Evolutionary conservation across 148 eudicot species (phyloP), one percentile per base, ranked within the genome.

Genomic region (Heliosperma pusillum): DNA sequence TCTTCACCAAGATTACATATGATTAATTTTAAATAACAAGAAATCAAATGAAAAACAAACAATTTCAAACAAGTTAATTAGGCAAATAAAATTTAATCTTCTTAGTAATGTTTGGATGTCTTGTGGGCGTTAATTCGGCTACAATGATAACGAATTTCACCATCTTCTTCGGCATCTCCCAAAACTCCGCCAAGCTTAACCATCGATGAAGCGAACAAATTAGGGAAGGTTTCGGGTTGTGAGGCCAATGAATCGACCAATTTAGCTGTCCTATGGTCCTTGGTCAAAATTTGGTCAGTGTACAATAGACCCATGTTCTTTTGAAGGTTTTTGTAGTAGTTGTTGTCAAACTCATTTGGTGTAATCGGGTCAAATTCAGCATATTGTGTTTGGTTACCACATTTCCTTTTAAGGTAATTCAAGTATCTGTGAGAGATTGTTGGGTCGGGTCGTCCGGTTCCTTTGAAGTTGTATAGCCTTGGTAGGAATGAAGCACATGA

Each of bases 351-450:
- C 12, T 29, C 57, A 67, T 27, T 20, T 0, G 94, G 94, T 10
- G 97, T 87, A 17, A 36, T 57, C 7, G 87, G 85, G 73, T 93
- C 98, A 3, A 93, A 86, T 21, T 89, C 82, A 3, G 84, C 89
- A 22, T 78, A 81, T 17, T 71, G 78, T 0, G 87, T 74, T 11
- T 87, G 81, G 70, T 83, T 84, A 21, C 79, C 76, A 81, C 98
- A 93, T 82, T 90, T 93, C 72, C 96, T 85, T 58, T 82, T 86
- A 74, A 93, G 70, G 81, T 79, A 90, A 73, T 86, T 87, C 60
- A 89, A 81, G 79, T 90, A 93, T 19, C 57, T 25, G 0, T 79
- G 84, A 61, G 78, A 40, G 12, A 89, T 85, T 12, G 88, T 26
- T 7, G 87, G 85, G 76, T 88, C 93, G 10, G 91, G 81, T 72